phyloP scores from a whole-genome alignment of 2,329 filamentous ascomycete species.

The Claviceps citrina region DNA sequence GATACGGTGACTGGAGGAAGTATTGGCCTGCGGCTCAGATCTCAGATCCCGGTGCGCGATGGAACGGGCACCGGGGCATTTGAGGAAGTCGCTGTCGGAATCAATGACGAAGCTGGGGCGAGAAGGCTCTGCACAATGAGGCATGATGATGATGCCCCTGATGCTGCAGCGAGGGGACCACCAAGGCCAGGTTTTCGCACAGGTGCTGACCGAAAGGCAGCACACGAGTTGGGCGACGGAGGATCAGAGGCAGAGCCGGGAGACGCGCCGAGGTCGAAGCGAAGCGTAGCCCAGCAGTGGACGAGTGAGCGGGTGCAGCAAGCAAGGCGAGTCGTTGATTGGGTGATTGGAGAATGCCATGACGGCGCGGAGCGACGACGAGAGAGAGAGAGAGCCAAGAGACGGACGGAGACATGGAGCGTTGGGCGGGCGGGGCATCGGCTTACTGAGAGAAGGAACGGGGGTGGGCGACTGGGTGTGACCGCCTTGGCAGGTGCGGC shows the following conservation, averaged over 20 bases:
- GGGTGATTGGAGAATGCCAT: constrained; percentile 6
- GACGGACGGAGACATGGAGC: too few relatives aligned
- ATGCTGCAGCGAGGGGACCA: neutral
- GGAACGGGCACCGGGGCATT: neutral
- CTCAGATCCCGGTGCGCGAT: neutral
- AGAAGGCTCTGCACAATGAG: constrained; percentile 1
- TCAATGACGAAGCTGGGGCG: neutral
- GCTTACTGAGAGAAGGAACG: too few relatives aligned
- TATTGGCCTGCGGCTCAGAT: neutral
- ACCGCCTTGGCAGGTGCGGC: too few relatives aligned
- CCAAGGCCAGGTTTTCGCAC: neutral
- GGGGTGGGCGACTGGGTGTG: too few relatives aligned
- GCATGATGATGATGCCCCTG: constrained; percentile 2
- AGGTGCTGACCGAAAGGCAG: neutral
- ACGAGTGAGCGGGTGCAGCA: constrained; percentile 1
- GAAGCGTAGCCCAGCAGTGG: constrained; percentile 2
- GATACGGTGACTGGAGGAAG: neutral
- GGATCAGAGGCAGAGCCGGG: neutral
- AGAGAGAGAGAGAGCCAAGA: too few relatives aligned
- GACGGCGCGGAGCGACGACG: too few relatives aligned
- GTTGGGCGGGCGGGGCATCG: too few relatives aligned
- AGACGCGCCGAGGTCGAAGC: constrained; percentile 2
- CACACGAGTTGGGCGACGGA: neutral
- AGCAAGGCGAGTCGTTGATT: too few relatives aligned
- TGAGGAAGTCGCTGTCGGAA: neutral